Conservation (phyloP, 805 yeast genomes). For the Candida silvatica region DNA sequence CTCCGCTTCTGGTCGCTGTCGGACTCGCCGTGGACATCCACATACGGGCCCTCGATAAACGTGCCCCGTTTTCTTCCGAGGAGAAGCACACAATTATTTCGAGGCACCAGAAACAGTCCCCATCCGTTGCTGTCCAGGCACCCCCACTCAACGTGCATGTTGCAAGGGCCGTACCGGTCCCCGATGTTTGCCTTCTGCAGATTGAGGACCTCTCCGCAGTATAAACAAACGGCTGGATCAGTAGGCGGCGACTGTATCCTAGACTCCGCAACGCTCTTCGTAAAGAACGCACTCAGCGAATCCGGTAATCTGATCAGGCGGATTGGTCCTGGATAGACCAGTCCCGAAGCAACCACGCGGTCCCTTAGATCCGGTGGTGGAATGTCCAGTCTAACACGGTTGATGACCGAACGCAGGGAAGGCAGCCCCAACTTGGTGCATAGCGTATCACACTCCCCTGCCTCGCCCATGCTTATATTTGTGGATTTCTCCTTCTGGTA, state of each 20-base stretch:
- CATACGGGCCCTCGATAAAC: slow-evolving; percentile 74
- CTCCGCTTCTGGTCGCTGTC: slow-evolving; percentile 68
- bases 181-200: slow-evolving; percentile 56
- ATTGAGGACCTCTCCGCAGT: slow-evolving; percentile 65
- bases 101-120: slow-evolving; percentile 72
- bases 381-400: slow-evolving; percentile 5
- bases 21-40: slow-evolving; percentile 80
- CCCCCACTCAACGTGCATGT: slow-evolving; percentile 54
- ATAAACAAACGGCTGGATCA: slow-evolving; percentile 83
- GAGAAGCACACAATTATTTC: slow-evolving; percentile 54
- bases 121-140: slow-evolving; percentile 44
- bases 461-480: slow-evolving; percentile 4
- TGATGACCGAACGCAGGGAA: slow-evolving; percentile 20
- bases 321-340: slow-evolving; percentile 63
- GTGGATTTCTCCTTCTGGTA: slow-evolving; percentile 6
- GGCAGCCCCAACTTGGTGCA: slow-evolving; percentile 43
- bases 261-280: slow-evolving; percentile 42
- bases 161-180: slow-evolving; percentile 66
- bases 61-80: slow-evolving; percentile 74
- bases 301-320: slow-evolving; percentile 56
- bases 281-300: slow-evolving; percentile 61
- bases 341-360: too few species aligned
- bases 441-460: slow-evolving; percentile 46
- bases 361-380: too few species aligned
- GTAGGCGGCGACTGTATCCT: slow-evolving; percentile 28